Evolutionary conservation across 148 eudicot species (phyloP), one percentile per base, ranked within the genome.

Genomic region (Fagopyrum homotropicum): DNA sequence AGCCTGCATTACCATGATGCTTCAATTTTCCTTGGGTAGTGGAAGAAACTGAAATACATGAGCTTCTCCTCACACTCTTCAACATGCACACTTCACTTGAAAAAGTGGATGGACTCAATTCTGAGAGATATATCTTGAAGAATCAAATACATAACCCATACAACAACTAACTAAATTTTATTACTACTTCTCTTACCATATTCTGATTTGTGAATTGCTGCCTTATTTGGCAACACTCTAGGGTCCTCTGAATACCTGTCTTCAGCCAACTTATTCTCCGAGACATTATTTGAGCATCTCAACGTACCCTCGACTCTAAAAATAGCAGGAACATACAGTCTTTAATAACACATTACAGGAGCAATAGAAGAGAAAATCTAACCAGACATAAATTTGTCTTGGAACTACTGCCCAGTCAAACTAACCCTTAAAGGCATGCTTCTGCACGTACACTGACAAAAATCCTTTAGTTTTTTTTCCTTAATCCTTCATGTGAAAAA

Each of bases 21-120:
- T 78, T 82, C 29, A 86, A 61, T 50, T 87, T 77, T 19, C 78
- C 75, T 74, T 77, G 86, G 56, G 82, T 22, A 22, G 26, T 22
- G 26, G 26, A 50, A 43, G 85, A 80, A 11, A 82, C 81, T 63
- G 83, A 77, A 51, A 73, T 74, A 51, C 76, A 76, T 59, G 77
- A 77, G 56, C 78, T 76, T 75, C 77, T 78, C 52, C 73, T 75
- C 74, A 83, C 83, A 79, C 78, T 82, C 64, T 80, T 85, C 43
- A 78, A 77, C 9, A 57, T 69, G 72, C 69, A 82, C 59, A 54
- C 16, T 4, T 54, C 59, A 54, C 59, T 54, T 54, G 59, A 54
- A 54, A 54, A 5, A 61, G 68, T 29, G 9, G 70, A 40, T 64
- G 46, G 46, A 40, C n/a, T n/a, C 5, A 64, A 14, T 64, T 64